Evolutionary conservation across 2,329 filamentous ascomycete genomes (phyloP).

Genomic region (Lecanicillium sp.): DNA sequence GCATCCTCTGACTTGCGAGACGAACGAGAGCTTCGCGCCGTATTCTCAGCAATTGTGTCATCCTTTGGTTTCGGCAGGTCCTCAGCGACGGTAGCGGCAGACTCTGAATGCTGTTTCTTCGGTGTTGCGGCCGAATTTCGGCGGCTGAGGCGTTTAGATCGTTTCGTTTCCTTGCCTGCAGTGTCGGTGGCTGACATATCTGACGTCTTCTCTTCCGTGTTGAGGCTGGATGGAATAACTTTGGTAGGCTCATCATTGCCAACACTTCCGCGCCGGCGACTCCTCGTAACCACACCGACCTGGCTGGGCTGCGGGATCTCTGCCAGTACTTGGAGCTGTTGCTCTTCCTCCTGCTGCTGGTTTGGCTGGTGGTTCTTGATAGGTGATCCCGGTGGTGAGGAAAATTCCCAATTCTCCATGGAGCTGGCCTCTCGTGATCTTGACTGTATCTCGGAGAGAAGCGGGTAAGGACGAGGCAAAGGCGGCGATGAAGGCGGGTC

Average conservation of each 20-base stretch:
- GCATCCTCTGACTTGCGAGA: too few species aligned
- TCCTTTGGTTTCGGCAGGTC: neutral
- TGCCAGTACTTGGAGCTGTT: neutral
- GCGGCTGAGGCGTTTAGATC: neutral
- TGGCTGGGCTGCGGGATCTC: constrained; percentile 2
- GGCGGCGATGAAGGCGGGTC: constrained; percentile 54
- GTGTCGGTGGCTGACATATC: neutral
- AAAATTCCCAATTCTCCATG: constrained; percentile 44
- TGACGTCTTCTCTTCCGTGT: neutral
- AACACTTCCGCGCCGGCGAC: constrained; percentile 4
- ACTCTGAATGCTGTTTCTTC: too few species aligned
- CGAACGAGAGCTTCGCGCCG: too few species aligned
- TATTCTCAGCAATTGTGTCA: too few species aligned
- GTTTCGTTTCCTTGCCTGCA: neutral
- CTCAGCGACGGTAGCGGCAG: too few species aligned
- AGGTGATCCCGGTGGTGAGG: constrained; percentile 49
- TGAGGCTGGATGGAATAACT: constrained; percentile 8
- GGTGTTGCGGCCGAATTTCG: too few species aligned
- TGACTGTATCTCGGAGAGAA: constrained; percentile 44
- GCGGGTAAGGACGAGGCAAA: constrained; percentile 43
- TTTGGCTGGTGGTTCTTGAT: constrained; percentile 8
- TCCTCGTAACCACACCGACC: constrained; percentile 7
- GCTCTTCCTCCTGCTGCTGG: neutral
- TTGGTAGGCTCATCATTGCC: neutral
- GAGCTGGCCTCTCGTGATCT: constrained; percentile 29